Evolutionary conservation across 768 basidiomycete species (phyloP).

Genomic region (Tulasnella sp.): DNA sequence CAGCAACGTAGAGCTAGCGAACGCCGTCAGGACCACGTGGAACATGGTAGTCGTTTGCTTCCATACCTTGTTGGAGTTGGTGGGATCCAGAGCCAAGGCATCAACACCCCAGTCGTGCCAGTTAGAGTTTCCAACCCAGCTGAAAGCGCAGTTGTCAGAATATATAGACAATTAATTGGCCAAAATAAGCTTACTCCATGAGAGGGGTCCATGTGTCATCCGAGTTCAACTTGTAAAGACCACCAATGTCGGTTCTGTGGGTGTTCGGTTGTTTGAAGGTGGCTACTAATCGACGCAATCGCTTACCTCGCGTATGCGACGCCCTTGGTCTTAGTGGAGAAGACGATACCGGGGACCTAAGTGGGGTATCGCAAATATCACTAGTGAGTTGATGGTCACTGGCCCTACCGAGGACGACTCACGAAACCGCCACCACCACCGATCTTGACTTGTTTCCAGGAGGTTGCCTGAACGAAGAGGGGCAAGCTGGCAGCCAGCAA

Average conservation of each 20-base stretch:
- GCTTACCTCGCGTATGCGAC: slow-evolving; percentile 17
- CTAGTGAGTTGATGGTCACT: not conserved
- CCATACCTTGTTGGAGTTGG: slow-evolving; percentile 51
- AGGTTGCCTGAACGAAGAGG: not conserved
- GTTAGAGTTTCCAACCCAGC: slow-evolving; percentile 20
- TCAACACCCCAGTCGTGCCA: slow-evolving; percentile 54
- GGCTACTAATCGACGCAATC: not conserved
- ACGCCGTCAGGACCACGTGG: slow-evolving; percentile 35
- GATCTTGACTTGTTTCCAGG: slow-evolving; percentile 22
- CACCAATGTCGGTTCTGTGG: slow-evolving; percentile 21
- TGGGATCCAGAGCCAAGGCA: slow-evolving; percentile 61
- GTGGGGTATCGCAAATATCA: not conserved
- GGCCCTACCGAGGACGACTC: not conserved
- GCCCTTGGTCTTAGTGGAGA: slow-evolving; percentile 2
- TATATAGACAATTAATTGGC: not conserved
- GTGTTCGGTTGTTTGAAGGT: not conserved
- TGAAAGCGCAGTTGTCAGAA: not conserved
- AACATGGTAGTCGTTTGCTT: slow-evolving; percentile 38
- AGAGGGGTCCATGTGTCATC: slow-evolving; percentile 30
- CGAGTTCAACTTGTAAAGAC: slow-evolving; percentile 28
- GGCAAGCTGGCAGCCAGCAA: slow-evolving; percentile 1
- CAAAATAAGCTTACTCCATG: slow-evolving; percentile 17
- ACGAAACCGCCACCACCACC: slow-evolving; percentile 24
- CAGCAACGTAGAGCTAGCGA: slow-evolving; percentile 44
- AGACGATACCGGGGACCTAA: slow-evolving; percentile 25